A percentile compares a stretch with the other conserved stretches of the same genome.
These are phyloP conservation scores for Chlorencoelia australis DNA, from an alignment of 2,329 filamentous ascomycete genomes.

Conservation along the genomic window DNA sequence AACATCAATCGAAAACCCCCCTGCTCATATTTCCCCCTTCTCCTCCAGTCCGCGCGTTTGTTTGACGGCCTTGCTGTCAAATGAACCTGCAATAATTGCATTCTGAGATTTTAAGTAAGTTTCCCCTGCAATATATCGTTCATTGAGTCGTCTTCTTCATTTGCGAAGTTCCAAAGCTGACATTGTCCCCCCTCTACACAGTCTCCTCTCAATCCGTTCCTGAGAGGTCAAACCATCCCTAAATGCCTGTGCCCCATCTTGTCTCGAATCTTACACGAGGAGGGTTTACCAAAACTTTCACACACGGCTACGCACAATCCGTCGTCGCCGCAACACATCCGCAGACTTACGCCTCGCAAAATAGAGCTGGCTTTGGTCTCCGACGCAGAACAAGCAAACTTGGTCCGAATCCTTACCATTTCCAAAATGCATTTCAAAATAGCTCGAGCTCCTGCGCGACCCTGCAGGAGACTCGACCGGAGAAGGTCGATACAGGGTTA, in stretches of 20 bases:
- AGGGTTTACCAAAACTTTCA: conserved; percentile 93
- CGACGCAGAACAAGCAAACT: conserved; percentile 39
- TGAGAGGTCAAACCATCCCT: conserved; percentile 62
- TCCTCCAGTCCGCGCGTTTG: conserved; percentile 62
- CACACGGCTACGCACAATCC: conserved; percentile 95
- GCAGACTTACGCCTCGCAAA: conserved; percentile 68
- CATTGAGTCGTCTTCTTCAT: neutral
- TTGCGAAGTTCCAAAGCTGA: conserved; percentile 1
- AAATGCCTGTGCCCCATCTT: conserved; percentile 76
- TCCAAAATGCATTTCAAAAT: conserved; percentile 68
- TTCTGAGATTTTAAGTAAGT: conserved; percentile 20
- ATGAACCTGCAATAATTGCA: conserved; percentile 77
- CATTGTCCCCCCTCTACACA: conserved; percentile 12
- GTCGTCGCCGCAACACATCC: conserved; percentile 88
- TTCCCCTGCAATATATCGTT: conserved; percentile 6
- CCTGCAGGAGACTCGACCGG: conserved; percentile 47
- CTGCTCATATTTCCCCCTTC: conserved; percentile 2
- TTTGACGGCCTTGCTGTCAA: conserved; percentile 91
- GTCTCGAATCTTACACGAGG: conserved; percentile 85
- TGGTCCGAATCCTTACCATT: conserved; percentile 45
- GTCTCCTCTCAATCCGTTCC: conserved; percentile 31
- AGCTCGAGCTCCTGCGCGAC: conserved; percentile 31
- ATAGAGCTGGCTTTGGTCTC: conserved; percentile 51
- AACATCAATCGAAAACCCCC: too few species aligned
- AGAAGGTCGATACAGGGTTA: conserved; percentile 54